phyloP scores from a whole-genome alignment of 768 basidiomycete species.

The Termitomyces sp. region DNA sequence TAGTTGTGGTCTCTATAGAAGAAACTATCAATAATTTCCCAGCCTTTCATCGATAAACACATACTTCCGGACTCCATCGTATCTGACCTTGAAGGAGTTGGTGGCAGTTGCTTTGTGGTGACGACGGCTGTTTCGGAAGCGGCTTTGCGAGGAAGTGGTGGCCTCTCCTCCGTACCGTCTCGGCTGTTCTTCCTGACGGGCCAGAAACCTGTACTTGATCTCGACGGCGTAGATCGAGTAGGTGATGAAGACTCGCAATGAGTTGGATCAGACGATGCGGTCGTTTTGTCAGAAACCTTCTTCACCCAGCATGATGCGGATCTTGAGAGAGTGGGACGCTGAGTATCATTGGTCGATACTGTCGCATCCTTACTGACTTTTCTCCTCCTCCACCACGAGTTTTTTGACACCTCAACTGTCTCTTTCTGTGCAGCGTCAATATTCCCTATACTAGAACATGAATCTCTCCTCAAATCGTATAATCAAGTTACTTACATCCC shows the following conservation, averaged over 20 bases:
- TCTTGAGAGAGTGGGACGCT: slow-evolving; percentile 11
- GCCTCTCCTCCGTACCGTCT: slow-evolving; percentile 25
- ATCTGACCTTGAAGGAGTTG: slow-evolving; percentile 14
- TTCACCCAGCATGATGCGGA: slow-evolving; percentile 8
- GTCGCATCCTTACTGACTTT: slow-evolving; percentile 33
- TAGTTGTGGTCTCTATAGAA: slow-evolving; percentile 34
- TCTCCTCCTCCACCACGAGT: slow-evolving; percentile 33
- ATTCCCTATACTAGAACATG: slow-evolving; percentile 46
- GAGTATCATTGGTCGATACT: slow-evolving; percentile 3
- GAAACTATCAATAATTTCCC: neutral
- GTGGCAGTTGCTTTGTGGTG: slow-evolving; percentile 1
- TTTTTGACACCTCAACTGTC: slow-evolving; percentile 29
- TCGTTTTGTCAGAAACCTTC: slow-evolving; percentile 3
- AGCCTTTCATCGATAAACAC: neutral
- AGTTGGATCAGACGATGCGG: neutral
- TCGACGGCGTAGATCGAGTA: slow-evolving; percentile 8
- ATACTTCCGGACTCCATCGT: slow-evolving; percentile 16
- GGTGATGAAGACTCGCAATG: slow-evolving; percentile 6
- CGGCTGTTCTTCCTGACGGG: slow-evolving; percentile 14
- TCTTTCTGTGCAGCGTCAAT: slow-evolving; percentile 60
- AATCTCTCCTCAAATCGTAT: neutral
- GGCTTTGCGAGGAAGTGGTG: slow-evolving; percentile 23
- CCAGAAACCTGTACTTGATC: slow-evolving; percentile 22
- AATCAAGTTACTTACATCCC: slow-evolving; percentile 57
- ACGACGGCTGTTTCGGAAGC: slow-evolving; percentile 21